Evolutionary conservation across 768 basidiomycete genomes (phyloP).

Genomic region (Kwoniella newhampshirensis): DNA sequence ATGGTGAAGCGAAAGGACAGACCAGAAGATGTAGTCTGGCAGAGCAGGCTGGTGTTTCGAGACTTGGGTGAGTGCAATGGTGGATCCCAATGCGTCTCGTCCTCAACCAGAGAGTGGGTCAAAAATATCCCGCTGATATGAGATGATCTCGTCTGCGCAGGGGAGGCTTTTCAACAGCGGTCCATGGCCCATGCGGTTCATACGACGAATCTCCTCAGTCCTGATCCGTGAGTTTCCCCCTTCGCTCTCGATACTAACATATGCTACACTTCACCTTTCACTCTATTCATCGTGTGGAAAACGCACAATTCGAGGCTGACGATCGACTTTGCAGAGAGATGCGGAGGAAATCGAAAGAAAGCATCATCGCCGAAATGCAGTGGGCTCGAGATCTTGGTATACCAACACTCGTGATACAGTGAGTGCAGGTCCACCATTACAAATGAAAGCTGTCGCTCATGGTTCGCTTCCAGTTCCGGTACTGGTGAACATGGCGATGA

Average conservation of each 20-base stretch:
- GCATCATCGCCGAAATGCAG: conserved; percentile 13
- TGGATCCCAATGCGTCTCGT: too few species aligned
- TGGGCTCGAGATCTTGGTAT: conserved; percentile 12
- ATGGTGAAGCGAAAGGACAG: neutral
- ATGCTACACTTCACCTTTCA: neutral
- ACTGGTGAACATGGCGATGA: neutral
- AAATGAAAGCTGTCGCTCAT: neutral
- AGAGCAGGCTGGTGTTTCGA: neutral
- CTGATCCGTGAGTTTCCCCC: conserved; percentile 18
- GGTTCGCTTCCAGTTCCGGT: conserved; percentile 1
- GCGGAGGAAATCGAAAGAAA: conserved; percentile 7
- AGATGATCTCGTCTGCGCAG: neutral
- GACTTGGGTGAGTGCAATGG: neutral
- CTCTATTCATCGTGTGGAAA: too few species aligned
- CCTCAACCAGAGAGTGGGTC: too few species aligned
- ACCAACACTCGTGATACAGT: conserved; percentile 28
- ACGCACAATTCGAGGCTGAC: neutral
- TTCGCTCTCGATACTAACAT: too few species aligned
- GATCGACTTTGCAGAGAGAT: neutral
- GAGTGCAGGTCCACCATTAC: neutral
- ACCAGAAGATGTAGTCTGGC: neutral
- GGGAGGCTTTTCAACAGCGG: conserved; percentile 5
- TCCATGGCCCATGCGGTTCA: conserved; percentile 27
- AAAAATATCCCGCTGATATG: neutral
- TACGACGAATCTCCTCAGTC: conserved; percentile 16